Evolutionary conservation across 2,329 filamentous ascomycete genomes (phyloP), one percentile per base, ranked within the genome.

Genomic region (Colletotrichum sp.): DNA sequence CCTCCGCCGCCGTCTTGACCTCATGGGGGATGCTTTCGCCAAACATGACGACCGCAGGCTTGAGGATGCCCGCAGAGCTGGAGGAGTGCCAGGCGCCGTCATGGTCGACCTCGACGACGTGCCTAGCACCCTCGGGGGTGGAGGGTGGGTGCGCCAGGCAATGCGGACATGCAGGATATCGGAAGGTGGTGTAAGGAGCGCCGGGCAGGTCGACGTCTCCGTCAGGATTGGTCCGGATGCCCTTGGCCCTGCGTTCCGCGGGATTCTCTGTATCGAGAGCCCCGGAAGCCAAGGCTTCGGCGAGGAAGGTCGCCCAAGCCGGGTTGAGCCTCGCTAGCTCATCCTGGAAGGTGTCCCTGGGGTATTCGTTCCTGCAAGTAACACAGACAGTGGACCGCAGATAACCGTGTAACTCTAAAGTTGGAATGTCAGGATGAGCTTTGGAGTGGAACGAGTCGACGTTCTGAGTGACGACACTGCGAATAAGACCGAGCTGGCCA

Each of bases 11-110:
- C 2, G 87, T 84, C 83, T 98, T 98, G 43, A 96, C 93, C 2
- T 85, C 81, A 2, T 86, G 84, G 0, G 91, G 88, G 66, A 99
- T 98, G 75, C 92, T 96, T 85, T 99, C 97, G 18, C 97, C 97
- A 83, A 99, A 99, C 95, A 99, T 98, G 80, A 96, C 93, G 3
- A 99, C 96, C 1, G 95, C 95, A 5, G 97, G 97, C 82, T 99
- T 99, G 71, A 99, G 84, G 48, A 99, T 92, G 3, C 96, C 97
- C 0, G 92, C 95, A 3, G 90, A 92, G 79, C 92, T 93, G 0
- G 86, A 86, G 7, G 89, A 80, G 52, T 88, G 85, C 95, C 94
- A 98, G 1, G 96, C 96, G 0, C 96, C 96, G 69, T 98, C 95
- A 2, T 82, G 80, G 80, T 98, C 96, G 14, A 94, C 90, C 77